Evolutionary conservation across 2,329 filamentous ascomycete species (phyloP).

Genomic region (Ceratocystis lukuohia): DNA sequence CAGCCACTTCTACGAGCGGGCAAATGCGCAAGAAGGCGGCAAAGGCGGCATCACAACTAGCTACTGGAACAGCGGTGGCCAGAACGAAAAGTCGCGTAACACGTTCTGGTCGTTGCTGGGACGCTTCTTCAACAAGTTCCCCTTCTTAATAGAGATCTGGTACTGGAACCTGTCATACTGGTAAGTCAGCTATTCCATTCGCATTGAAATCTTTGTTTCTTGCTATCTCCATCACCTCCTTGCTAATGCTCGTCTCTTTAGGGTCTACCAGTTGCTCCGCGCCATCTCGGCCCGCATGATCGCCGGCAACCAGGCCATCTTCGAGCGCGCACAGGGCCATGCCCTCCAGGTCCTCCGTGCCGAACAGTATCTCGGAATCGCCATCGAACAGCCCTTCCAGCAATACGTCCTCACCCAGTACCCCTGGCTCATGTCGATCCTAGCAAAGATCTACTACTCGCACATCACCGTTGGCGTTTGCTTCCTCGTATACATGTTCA

Average conservation of each 20-base stretch:
- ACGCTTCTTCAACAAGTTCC: constrained; percentile 26
- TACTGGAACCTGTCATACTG: constrained; percentile 30
- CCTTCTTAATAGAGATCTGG: constrained; percentile 28
- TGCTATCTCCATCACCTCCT: neutral
- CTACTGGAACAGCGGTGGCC: constrained; percentile 8
- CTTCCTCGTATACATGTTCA: constrained; percentile 37
- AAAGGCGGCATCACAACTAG: constrained; percentile 15
- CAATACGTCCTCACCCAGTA: constrained; percentile 28
- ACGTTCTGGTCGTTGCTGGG: constrained; percentile 23
- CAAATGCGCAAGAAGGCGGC: constrained; percentile 8
- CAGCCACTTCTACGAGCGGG: constrained; percentile 13
- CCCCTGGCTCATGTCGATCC: constrained; percentile 28
- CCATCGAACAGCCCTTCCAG: constrained; percentile 31
- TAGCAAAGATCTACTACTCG: constrained; percentile 34
- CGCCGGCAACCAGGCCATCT: constrained; percentile 28
- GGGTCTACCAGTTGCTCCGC: constrained; percentile 33
- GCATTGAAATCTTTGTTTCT: neutral
- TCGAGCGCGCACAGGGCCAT: constrained; percentile 29
- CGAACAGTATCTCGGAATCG: constrained; percentile 29
- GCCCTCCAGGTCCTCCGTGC: constrained; percentile 30
- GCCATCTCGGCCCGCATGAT: constrained; percentile 32
- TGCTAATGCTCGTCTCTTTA: constrained; percentile 14
- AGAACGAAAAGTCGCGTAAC: constrained; percentile 10
- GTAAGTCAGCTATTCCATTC: constrained; percentile 20
- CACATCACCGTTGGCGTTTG: constrained; percentile 34